Percentiles rank a stretch among this genome's conserved stretches.
These are phyloP conservation scores for Fraxinus sp. DNA, from an alignment of 305 asterid genomes.

Conservation along the genomic window DNA sequence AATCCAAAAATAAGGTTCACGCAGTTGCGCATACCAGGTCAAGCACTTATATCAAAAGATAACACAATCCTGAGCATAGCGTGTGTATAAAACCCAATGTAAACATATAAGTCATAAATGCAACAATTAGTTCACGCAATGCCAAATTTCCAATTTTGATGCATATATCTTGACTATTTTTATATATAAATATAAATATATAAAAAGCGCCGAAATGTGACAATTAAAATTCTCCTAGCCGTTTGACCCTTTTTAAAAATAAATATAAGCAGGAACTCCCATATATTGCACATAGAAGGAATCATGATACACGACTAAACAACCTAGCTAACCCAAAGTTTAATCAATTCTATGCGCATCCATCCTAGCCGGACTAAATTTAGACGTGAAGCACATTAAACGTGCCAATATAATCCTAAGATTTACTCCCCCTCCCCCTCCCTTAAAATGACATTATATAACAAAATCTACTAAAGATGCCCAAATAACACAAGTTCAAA, in stretches of 20 bases:
- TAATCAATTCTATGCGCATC: background rate
- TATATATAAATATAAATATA: background rate
- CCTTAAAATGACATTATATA: background rate
- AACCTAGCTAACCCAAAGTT: background rate
- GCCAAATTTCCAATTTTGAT: background rate
- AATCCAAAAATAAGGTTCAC: constrained; percentile 9
- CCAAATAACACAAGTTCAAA: background rate
- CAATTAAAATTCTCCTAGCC: background rate
- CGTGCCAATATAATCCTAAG: background rate
- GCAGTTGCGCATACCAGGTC: background rate
- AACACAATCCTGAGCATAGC: background rate
- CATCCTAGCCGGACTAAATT: background rate
- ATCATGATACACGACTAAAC: background rate
- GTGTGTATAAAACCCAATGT: background rate
- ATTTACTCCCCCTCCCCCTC: background rate
- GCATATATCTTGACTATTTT: background rate
- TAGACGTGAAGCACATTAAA: background rate
- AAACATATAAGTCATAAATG: background rate
- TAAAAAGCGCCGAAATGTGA: background rate
- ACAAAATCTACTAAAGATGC: background rate
- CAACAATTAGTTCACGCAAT: background rate
- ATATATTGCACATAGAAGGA: background rate
- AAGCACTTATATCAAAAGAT: background rate
- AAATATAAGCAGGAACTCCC: background rate
- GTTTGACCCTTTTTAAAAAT: background rate